These are phyloP conservation scores for Eremomyces bilateralis DNA, from an alignment of 495 filamentous ascomycete genomes.

Conservation along the genomic window DNA sequence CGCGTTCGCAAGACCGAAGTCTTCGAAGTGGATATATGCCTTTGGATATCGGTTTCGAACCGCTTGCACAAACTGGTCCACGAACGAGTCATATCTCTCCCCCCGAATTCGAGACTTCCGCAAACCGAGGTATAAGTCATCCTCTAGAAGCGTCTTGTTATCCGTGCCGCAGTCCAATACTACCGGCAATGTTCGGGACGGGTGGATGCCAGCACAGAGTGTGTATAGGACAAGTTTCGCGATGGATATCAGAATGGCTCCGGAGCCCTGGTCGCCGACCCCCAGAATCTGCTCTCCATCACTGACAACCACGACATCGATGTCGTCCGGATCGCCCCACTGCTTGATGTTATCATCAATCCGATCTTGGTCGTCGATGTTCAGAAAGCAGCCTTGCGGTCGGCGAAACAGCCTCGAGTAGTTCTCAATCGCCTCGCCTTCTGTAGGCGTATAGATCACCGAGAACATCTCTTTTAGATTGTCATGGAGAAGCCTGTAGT, in stretches of 20 bases:
- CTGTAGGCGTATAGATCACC: constrained; percentile 76
- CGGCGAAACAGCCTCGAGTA: constrained; percentile 59
- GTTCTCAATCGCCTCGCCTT: constrained; percentile 77
- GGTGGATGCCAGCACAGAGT: constrained; percentile 67
- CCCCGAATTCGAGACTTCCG: constrained; percentile 41
- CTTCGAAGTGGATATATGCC: constrained; percentile 69
- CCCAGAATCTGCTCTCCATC: constrained; percentile 68
- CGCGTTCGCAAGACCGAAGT: constrained; percentile 36
- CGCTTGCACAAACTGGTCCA: constrained; percentile 48
- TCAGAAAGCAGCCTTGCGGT: constrained; percentile 56
- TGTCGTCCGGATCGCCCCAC: constrained; percentile 48
- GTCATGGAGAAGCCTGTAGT: constrained; percentile 43
- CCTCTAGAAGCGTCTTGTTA: constrained; percentile 55
- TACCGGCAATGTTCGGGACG: constrained; percentile 56
- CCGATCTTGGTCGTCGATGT: constrained; percentile 32
- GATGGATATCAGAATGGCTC: constrained; percentile 64
- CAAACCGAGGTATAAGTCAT: constrained; percentile 64
- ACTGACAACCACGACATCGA: constrained; percentile 79
- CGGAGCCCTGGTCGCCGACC: constrained; percentile 82
- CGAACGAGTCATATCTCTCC: constrained; percentile 56
- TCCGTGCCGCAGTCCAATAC: constrained; percentile 78
- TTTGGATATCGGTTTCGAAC: constrained; percentile 49
- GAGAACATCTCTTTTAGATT: constrained; percentile 73
- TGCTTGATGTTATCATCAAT: constrained; percentile 40
- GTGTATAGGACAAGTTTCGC: constrained; percentile 72